These are phyloP conservation scores for Boletales sp. DNA, from an alignment of 768 basidiomycete species.

Conservation along the genomic window DNA sequence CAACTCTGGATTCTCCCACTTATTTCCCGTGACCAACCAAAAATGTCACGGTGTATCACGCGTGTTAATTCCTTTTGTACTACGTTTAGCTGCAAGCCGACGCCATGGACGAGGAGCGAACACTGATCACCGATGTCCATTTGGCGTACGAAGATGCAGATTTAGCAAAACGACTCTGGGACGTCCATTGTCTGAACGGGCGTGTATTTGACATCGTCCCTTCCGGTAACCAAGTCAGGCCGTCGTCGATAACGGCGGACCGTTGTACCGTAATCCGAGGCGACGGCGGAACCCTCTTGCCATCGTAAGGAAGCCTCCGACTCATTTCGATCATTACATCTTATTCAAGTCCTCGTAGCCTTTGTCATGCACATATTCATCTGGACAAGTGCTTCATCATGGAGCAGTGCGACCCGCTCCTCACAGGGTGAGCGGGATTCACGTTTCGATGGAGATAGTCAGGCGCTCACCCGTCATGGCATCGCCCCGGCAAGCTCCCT, in stretches of 20 bases:
- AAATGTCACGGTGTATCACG: not conserved
- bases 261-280: slow-evolving; percentile 17
- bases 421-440: slow-evolving; percentile 44
- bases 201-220: slow-evolving; percentile 24
- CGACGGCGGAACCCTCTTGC: slow-evolving; percentile 28
- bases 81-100: not conserved
- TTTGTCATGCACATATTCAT: slow-evolving; percentile 65
- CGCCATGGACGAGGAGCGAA: slow-evolving; percentile 3
- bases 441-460: not conserved
- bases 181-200: slow-evolving; percentile 29
- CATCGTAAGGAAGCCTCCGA: slow-evolving; percentile 23
- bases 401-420: slow-evolving; percentile 47
- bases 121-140: slow-evolving; percentile 26
- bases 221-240: slow-evolving; percentile 2
- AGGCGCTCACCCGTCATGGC: not conserved
- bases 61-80: not conserved
- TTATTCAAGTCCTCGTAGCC: slow-evolving; percentile 16
- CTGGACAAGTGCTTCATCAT: slow-evolving; percentile 69
- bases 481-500: slow-evolving; percentile 40
- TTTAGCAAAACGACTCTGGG: slow-evolving; percentile 29
- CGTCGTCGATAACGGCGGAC: not conserved
- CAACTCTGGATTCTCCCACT: not conserved
- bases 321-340: slow-evolving; percentile 14
- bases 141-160: slow-evolving; percentile 27
- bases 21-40: not conserved